Conservation (phyloP, 768 basidiomycete genomes). For the Panaeolus cyanescens region DNA sequence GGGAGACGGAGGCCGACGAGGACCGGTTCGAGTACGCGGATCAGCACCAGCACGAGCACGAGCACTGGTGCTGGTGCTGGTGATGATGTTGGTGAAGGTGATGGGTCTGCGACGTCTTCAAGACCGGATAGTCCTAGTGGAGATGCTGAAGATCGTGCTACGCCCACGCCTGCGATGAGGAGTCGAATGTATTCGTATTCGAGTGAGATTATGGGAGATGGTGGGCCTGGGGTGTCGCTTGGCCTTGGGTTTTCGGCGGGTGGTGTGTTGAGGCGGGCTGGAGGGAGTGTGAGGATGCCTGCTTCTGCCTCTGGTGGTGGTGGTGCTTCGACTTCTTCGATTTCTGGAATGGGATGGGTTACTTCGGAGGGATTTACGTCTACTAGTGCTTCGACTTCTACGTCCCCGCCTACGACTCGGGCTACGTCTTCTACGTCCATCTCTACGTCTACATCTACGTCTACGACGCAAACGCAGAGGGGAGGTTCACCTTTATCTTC, state of each 20-base stretch:
- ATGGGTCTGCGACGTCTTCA: not conserved
- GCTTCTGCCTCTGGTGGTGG: not conserved
- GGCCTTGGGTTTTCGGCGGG: not conserved
- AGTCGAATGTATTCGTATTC: not conserved
- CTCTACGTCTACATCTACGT: too few species aligned
- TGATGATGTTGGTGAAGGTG: not conserved
- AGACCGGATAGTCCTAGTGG: not conserved
- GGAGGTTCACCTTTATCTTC: not conserved
- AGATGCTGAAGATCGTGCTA: not conserved
- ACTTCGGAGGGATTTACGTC: not conserved
- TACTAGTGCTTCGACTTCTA: not conserved
- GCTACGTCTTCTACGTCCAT: not conserved
- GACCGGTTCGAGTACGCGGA: not conserved
- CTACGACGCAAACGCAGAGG: not conserved
- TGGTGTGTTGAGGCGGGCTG: not conserved
- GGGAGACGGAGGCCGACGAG: not conserved
- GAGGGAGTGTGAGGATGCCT: not conserved
- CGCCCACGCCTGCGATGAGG: not conserved
- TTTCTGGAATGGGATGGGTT: not conserved
- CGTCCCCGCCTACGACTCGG: not conserved
- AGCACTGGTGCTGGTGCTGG: too few species aligned
- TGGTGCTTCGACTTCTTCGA: constrained; percentile 2
- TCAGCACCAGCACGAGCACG: not conserved
- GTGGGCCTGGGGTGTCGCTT: constrained; percentile 1
- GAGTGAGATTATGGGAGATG: constrained; percentile 1